These are phyloP conservation scores for Cichorium intybus DNA, from an alignment of 140 eudicot genomes.

Conservation along the genomic window DNA sequence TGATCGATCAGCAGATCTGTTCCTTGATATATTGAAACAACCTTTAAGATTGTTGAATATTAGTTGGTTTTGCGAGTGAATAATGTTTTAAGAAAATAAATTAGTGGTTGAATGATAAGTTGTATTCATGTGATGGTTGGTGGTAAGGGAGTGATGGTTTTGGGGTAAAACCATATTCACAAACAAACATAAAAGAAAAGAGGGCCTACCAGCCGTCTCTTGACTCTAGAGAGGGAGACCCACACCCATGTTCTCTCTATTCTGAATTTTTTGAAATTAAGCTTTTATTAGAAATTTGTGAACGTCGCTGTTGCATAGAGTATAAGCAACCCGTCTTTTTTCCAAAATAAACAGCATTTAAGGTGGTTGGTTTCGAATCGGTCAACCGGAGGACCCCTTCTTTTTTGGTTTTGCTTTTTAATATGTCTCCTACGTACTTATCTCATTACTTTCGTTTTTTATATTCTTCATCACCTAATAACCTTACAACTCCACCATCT, in stretches of 20 bases:
- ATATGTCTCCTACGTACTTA: neutral
- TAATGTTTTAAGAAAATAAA: neutral
- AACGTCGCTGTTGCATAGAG: conserved; percentile 58
- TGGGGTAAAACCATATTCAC: neutral
- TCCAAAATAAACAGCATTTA: conserved; percentile 23
- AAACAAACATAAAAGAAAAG: neutral
- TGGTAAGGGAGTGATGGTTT: neutral
- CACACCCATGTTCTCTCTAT: neutral
- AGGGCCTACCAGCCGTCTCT: neutral
- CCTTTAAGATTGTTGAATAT: neutral
- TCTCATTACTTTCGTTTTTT: neutral
- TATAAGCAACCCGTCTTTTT: conserved; percentile 44
- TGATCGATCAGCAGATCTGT: conserved; percentile 20
- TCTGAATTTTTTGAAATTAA: conserved; percentile 8
- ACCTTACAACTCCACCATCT: too few species aligned
- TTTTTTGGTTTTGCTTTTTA: neutral
- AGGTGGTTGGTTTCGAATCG: conserved; percentile 39
- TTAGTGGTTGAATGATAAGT: neutral
- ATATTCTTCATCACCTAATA: too few species aligned
- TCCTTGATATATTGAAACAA: conserved; percentile 1
- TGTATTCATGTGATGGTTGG: conserved; percentile 7
- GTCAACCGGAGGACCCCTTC: conserved; percentile 36
- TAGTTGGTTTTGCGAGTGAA: neutral
- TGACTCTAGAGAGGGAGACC: neutral
- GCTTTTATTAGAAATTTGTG: neutral